phyloP scores from a whole-genome alignment of 306 rosid genomes.

The Begonia peltatifolia region DNA sequence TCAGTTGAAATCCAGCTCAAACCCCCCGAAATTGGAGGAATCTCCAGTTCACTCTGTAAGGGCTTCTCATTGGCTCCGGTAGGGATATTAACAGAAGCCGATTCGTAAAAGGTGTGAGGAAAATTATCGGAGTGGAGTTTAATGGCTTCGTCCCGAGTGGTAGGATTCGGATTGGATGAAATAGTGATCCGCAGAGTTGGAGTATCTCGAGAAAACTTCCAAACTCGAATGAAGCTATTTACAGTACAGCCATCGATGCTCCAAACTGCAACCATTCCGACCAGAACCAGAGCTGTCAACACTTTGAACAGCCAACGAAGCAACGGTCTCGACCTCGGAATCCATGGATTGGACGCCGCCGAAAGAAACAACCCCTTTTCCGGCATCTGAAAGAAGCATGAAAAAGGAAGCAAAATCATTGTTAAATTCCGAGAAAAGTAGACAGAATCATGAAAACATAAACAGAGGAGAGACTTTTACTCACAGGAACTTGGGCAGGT shows the following conservation, averaged over 20 bases:
- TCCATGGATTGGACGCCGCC: neutral
- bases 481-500: no score
- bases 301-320: neutral
- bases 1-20: slow-evolving; percentile 47
- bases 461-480: no score
- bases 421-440: no score
- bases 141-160: no score
- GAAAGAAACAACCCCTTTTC: neutral
- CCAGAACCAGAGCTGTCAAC: neutral
- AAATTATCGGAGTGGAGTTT: no score
- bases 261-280: neutral
- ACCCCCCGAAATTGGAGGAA: slow-evolving; percentile 9
- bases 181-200: neutral
- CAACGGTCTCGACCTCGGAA: neutral
- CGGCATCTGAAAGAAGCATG: neutral
- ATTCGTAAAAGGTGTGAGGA: no score
- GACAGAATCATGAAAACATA: no score
- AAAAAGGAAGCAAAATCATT: neutral
- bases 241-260: neutral
- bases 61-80: neutral
- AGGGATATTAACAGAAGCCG: no score
- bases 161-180: no score
- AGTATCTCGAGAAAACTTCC: neutral
- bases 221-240: neutral
- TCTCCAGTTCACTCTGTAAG: slow-evolving; percentile 4